Conservation (phyloP, 352 stramenopile species). For the Globisporangium heterothallicum region DNA sequence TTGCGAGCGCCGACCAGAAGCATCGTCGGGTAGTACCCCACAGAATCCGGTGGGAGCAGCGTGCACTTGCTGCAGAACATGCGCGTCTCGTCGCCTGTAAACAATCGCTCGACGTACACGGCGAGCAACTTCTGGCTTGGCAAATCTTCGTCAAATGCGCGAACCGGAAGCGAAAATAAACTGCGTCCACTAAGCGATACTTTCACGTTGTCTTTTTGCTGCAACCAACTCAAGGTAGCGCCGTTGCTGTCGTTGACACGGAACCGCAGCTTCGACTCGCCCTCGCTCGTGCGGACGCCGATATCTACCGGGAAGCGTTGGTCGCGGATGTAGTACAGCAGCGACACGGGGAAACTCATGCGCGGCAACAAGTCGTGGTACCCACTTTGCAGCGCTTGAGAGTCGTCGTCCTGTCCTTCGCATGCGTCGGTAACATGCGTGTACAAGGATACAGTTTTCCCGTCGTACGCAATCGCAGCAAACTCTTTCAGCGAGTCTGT, state of each 20-base stretch:
- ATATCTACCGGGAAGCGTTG: constrained; percentile 73
- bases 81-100: constrained; percentile 67
- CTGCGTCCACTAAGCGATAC: constrained; percentile 56
- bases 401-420: constrained; percentile 9
- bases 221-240: constrained; percentile 41
- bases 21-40: constrained; percentile 62
- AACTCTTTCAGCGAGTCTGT: constrained; percentile 40
- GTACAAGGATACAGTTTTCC: constrained; percentile 60
- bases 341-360: constrained; percentile 64
- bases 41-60: constrained; percentile 48
- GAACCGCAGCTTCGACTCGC: constrained; percentile 38
- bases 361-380: constrained; percentile 19
- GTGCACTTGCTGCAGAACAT: constrained; percentile 82
- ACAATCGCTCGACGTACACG: constrained; percentile 67
- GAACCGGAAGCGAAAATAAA: constrained; percentile 60
- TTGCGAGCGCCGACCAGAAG: constrained; percentile 34
- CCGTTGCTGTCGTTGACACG: constrained; percentile 41
- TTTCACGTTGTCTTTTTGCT: constrained; percentile 55
- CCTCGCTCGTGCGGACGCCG: constrained; percentile 26
- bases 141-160: constrained; percentile 23
- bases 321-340: constrained; percentile 76
- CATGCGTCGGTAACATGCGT: constrained; percentile 20
- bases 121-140: constrained; percentile 32
- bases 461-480: constrained; percentile 44
- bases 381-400: background rate